Evolutionary conservation across 139 green algal genomes (phyloP).

Genomic region (Diplosphaera chodatii): DNA sequence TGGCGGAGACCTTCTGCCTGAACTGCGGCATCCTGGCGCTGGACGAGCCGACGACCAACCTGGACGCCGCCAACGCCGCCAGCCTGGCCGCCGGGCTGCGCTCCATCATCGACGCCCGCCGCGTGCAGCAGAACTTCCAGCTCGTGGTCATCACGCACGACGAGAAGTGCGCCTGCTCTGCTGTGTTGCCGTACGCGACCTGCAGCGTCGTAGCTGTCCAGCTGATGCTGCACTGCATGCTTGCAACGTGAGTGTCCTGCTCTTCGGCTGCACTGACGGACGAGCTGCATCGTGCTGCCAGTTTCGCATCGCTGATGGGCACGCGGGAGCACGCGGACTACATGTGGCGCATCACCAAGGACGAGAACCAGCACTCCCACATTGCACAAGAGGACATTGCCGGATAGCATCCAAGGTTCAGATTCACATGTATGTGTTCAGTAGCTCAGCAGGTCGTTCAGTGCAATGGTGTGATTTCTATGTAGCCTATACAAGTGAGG

Average conservation of each 20-base stretch:
- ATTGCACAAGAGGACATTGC: constrained; percentile 53
- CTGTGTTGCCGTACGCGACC: too few species aligned
- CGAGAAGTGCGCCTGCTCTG: constrained; percentile 40
- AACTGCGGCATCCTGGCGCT: constrained; percentile 97
- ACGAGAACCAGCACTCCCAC: constrained; percentile 66
- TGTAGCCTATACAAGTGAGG: too few species aligned
- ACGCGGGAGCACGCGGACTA: constrained; percentile 65
- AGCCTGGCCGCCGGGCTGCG: constrained; percentile 75
- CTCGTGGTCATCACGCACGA: constrained; percentile 99
- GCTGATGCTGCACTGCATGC: too few species aligned
- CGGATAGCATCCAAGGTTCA: too few species aligned
- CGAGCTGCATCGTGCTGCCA: too few species aligned
- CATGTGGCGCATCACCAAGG: constrained; percentile 84
- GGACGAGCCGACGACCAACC: constrained; percentile 98
- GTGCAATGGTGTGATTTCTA: too few species aligned
- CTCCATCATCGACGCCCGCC: constrained; percentile 68
- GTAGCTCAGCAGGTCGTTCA: too few species aligned
- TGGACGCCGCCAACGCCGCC: constrained; percentile 77
- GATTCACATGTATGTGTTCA: too few species aligned
- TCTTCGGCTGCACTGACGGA: too few species aligned
- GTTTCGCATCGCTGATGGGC: constrained; percentile 52
- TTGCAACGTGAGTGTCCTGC: too few species aligned
- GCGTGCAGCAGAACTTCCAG: constrained; percentile 94
- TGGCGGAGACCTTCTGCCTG: constrained; percentile 97
- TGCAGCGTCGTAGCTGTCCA: too few species aligned